These are phyloP conservation scores for Fragilaria radians DNA, from an alignment of 108 stramenopile species.

Conservation along the genomic window DNA sequence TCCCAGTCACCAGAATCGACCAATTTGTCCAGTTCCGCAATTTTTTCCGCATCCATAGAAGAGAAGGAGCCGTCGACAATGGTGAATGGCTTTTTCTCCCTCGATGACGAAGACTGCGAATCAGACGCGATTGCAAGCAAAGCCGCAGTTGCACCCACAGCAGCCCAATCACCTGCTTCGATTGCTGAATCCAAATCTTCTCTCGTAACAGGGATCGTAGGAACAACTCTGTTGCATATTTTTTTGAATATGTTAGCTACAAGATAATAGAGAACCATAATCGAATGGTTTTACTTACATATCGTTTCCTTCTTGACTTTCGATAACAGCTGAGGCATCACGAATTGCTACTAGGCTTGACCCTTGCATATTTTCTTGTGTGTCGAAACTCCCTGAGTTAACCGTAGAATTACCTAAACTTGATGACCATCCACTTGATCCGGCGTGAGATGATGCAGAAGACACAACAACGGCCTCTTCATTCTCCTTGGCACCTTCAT, in stretches of 20 bases:
- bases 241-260: neutral
- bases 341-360: conserved; percentile 39
- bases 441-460: conserved; percentile 29
- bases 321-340: conserved; percentile 21
- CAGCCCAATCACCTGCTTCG: conserved; percentile 84
- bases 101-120: conserved; percentile 52
- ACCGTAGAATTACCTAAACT: conserved; percentile 40
- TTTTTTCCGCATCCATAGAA: conserved; percentile 35
- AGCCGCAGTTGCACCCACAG: conserved; percentile 80
- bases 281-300: neutral
- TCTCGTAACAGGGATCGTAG: conserved; percentile 22
- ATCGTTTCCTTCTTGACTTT: neutral
- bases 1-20: conserved; percentile 87
- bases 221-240: neutral
- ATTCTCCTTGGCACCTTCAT: neutral
- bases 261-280: neutral
- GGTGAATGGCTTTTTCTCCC: conserved; percentile 17
- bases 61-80: conserved; percentile 6
- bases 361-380: conserved; percentile 14
- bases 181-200: conserved; percentile 68
- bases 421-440: conserved; percentile 46
- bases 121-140: conserved; percentile 62
- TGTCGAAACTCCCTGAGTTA: conserved; percentile 49
- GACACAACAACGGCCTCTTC: conserved; percentile 8
- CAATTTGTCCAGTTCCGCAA: conserved; percentile 69